Evolutionary conservation across 1,284 basidiomycete species (phyloP).

Genomic region (Entoloma clypeatum): DNA sequence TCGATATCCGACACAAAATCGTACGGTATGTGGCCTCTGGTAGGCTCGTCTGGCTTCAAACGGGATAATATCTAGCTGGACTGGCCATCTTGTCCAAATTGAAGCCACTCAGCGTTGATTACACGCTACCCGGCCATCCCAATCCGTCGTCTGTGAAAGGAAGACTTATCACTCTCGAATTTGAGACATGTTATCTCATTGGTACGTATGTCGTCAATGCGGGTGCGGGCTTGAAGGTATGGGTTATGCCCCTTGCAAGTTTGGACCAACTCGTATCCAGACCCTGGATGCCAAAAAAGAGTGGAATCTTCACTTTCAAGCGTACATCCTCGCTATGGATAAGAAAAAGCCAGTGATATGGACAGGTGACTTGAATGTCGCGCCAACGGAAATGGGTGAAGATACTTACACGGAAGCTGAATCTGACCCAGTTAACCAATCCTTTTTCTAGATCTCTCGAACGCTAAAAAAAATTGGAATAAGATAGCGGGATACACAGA

Average conservation of each 20-base stretch:
- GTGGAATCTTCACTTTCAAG: constrained; percentile 76
- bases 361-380: constrained; percentile 88
- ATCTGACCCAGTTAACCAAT: background rate
- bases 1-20: constrained; percentile 70
- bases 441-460: constrained; percentile 50
- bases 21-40: constrained; percentile 51
- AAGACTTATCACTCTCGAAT: constrained; percentile 80
- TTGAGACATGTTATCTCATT: constrained; percentile 65
- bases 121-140: constrained; percentile 70
- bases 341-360: constrained; percentile 82
- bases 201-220: constrained; percentile 91
- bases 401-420: background rate
- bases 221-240: constrained; percentile 73
- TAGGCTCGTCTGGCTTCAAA: constrained; percentile 1
- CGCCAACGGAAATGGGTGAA: constrained; percentile 68
- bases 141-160: constrained; percentile 62
- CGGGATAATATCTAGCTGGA: constrained; percentile 54
- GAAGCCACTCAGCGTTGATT: constrained; percentile 65
- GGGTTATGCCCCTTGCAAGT: background rate
- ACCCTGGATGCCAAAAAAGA: constrained; percentile 68
- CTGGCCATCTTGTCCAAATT: constrained; percentile 79
- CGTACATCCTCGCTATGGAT: constrained; percentile 70
- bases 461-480: constrained; percentile 73
- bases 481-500: constrained; percentile 80
- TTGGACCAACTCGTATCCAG: constrained; percentile 32